Evolutionary conservation across 2,329 filamentous ascomycete species (phyloP).

Genomic region (Xylaria sp.): DNA sequence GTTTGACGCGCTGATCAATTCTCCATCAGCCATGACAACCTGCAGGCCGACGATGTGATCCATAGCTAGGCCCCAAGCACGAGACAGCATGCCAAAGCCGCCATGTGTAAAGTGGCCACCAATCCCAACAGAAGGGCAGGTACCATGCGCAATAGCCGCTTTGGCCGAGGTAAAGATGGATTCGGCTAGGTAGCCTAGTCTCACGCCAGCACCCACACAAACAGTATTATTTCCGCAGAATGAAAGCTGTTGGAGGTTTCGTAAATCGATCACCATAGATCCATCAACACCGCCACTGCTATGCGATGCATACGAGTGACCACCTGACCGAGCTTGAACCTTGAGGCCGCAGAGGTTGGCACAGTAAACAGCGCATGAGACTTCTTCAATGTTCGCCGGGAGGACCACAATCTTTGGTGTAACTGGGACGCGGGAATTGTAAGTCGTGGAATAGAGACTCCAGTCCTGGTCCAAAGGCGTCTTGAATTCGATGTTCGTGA

Average conservation of each 20-base stretch:
- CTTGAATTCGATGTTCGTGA: slow-evolving; percentile 26
- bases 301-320: slow-evolving; percentile 61
- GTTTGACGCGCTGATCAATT: slow-evolving; percentile 34
- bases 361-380: slow-evolving; percentile 54
- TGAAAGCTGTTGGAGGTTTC: slow-evolving; percentile 44
- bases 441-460: slow-evolving; percentile 39
- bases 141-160: slow-evolving; percentile 56
- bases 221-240: slow-evolving; percentile 44
- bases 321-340: slow-evolving; percentile 60
- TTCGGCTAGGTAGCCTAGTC: slow-evolving; percentile 56
- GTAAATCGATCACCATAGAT: slow-evolving; percentile 51
- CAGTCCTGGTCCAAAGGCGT: slow-evolving; percentile 35
- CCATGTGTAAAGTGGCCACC: slow-evolving; percentile 60
- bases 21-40: slow-evolving; percentile 55
- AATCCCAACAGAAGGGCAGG: slow-evolving; percentile 57
- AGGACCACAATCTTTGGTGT: slow-evolving; percentile 41
- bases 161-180: slow-evolving; percentile 50
- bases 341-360: slow-evolving; percentile 53
- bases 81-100: slow-evolving; percentile 56
- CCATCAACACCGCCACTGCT: slow-evolving; percentile 52
- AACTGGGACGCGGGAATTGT: slow-evolving; percentile 42
- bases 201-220: slow-evolving; percentile 53
- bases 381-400: slow-evolving; percentile 47
- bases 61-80: slow-evolving; percentile 62
- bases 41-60: slow-evolving; percentile 61